Percentiles rank a stretch among this genome's conserved stretches.
Evolutionary conservation across 108 stramenopile genomes (phyloP).

Genomic region (Parmales sp.): DNA sequence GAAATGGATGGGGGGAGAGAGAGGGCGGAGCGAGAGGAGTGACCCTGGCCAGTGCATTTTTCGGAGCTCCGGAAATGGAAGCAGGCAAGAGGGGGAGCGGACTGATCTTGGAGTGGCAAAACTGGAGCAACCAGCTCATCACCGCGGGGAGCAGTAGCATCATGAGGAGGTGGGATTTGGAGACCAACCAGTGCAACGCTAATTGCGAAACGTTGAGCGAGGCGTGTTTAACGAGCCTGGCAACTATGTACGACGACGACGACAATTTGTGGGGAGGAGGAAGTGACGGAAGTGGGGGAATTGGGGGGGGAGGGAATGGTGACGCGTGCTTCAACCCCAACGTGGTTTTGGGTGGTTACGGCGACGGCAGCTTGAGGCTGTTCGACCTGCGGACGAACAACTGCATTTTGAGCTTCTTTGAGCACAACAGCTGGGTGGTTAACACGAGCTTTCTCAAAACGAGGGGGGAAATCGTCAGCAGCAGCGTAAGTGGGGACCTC

Average conservation of each 20-base stretch:
- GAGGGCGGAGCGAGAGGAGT: conserved; percentile 31
- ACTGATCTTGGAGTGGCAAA: conserved; percentile 77
- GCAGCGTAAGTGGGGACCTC: conserved; percentile 69
- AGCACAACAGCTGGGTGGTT: conserved; percentile 77
- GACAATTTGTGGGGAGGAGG: too few species aligned
- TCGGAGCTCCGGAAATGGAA: conserved; percentile 66
- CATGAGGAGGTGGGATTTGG: conserved; percentile 87
- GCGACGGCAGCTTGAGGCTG: conserved; percentile 69
- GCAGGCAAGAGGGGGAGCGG: conserved; percentile 57
- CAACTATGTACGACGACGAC: conserved; percentile 55
- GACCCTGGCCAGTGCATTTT: conserved; percentile 64
- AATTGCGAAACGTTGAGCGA: conserved; percentile 43
- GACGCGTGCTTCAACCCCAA: conserved; percentile 51
- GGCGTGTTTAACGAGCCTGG: conserved; percentile 70
- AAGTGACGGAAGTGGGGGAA: conserved; percentile 16
- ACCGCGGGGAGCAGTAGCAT: conserved; percentile 64
- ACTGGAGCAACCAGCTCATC: conserved; percentile 49
- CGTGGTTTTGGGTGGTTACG: conserved; percentile 71
- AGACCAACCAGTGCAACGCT: conserved; percentile 47
- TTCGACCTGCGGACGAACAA: conserved; percentile 63
- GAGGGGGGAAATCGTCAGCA: conserved; percentile 61
- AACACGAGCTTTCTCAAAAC: conserved; percentile 56
- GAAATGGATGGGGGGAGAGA: too few species aligned
- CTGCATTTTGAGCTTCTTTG: conserved; percentile 32
- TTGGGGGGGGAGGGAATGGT: conserved; percentile 19